Evolutionary conservation across 257 asterid genomes (phyloP).

Genomic region (Euphrasia confusa): DNA sequence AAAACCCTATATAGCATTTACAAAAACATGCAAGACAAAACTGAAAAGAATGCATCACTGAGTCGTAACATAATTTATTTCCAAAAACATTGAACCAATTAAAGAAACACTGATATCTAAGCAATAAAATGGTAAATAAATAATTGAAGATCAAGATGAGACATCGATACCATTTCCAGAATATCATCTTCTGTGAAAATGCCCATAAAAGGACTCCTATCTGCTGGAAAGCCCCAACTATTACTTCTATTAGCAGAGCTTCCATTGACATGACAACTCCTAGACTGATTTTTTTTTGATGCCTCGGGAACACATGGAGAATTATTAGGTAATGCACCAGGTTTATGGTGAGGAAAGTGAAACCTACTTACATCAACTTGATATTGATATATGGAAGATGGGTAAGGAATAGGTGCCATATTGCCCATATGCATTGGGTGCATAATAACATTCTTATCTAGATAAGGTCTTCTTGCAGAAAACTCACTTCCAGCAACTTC

Average conservation of each 20-base stretch:
- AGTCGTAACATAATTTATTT: slow-evolving; percentile 11
- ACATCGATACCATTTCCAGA: slow-evolving; percentile 69
- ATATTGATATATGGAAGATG: slow-evolving; percentile 54
- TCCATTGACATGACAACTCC: slow-evolving; percentile 34
- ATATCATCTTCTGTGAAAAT: slow-evolving; percentile 82
- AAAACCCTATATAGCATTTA: neutral
- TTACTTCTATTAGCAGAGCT: slow-evolving; percentile 30
- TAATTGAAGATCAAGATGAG: slow-evolving; percentile 24
- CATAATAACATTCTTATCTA: slow-evolving; percentile 41
- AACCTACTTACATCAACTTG: slow-evolving; percentile 60
- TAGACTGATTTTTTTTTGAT: slow-evolving; percentile 36
- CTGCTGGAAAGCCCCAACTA: slow-evolving; percentile 54
- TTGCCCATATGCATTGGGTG: slow-evolving; percentile 32
- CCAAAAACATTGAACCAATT: slow-evolving; percentile 13
- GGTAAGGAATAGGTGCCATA: slow-evolving; percentile 47
- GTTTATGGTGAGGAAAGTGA: slow-evolving; percentile 45
- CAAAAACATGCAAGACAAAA: slow-evolving; percentile 9
- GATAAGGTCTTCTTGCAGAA: slow-evolving; percentile 38
- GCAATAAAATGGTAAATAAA: slow-evolving; percentile 14
- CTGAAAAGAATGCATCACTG: slow-evolving; percentile 17
- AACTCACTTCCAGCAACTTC: slow-evolving; percentile 37
- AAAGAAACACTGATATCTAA: slow-evolving; percentile 17
- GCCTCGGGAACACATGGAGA: slow-evolving; percentile 29
- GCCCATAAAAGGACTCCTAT: slow-evolving; percentile 44
- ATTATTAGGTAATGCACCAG: slow-evolving; percentile 33